A percentile compares a stretch with the other conserved stretches of the same genome.
Conservation (phyloP, 805 yeast species). For the Osmozyma mogii region DNA sequence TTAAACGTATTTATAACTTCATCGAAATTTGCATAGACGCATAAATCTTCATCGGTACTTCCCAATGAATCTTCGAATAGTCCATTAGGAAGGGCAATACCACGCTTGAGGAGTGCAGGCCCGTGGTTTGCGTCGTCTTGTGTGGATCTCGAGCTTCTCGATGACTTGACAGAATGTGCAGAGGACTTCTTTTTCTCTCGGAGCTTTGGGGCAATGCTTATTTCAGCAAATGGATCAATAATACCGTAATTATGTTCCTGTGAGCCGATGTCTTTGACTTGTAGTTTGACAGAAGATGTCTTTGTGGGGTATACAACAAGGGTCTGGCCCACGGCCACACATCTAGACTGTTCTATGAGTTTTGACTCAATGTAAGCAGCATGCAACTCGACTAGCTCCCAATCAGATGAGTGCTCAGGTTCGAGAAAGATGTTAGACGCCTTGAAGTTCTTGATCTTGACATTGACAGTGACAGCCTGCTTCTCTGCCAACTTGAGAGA, state of each 20-base stretch:
- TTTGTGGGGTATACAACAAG: constrained; percentile 63
- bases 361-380: constrained; percentile 69
- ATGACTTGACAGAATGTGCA: constrained; percentile 13
- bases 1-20: constrained; percentile 26
- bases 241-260: constrained; percentile 40
- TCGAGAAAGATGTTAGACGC: constrained; percentile 65
- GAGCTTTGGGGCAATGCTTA: constrained; percentile 65
- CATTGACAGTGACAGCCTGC: constrained; percentile 28
- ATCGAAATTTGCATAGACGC: constrained; percentile 39
- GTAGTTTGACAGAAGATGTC: constrained; percentile 54
- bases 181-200: constrained; percentile 17
- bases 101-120: constrained; percentile 41
- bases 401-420: constrained; percentile 70
- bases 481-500: constrained; percentile 39
- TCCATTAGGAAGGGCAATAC: constrained; percentile 48
- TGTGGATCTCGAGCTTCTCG: constrained; percentile 5
- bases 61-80: constrained; percentile 17
- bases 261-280: constrained; percentile 36
- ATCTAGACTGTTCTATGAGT: constrained; percentile 72
- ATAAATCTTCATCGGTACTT: constrained; percentile 22
- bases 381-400: constrained; percentile 85
- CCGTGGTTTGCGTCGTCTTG: constrained; percentile 18
- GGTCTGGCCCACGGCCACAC: constrained; percentile 51
- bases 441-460: constrained; percentile 42
- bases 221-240: constrained; percentile 56